Evolutionary conservation across 768 basidiomycete genomes (phyloP).

Genomic region (Infundibulicybe gibba): DNA sequence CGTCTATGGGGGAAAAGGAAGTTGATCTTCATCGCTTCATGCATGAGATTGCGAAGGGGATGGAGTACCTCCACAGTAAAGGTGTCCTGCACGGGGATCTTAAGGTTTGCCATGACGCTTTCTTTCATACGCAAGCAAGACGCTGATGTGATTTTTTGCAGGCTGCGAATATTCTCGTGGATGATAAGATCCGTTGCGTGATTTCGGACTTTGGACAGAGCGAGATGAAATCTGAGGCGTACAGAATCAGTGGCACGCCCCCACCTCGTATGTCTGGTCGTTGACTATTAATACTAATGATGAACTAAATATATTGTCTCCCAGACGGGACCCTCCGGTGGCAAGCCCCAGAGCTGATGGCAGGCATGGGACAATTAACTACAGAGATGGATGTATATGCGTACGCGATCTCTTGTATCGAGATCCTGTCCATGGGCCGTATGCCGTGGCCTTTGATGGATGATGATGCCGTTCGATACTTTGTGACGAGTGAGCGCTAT

Average conservation of each 20-base stretch:
- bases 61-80: slow-evolving; percentile 72
- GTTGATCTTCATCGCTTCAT: slow-evolving; percentile 57
- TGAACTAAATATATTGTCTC: not conserved
- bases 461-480: slow-evolving; percentile 46
- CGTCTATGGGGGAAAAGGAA: slow-evolving; percentile 18
- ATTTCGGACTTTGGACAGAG: slow-evolving; percentile 84
- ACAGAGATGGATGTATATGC: slow-evolving; percentile 64
- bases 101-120: slow-evolving; percentile 44
- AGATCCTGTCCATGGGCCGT: slow-evolving; percentile 59
- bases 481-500: slow-evolving; percentile 43
- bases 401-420: slow-evolving; percentile 62
- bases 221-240: slow-evolving; percentile 73
- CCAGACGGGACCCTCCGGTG: slow-evolving; percentile 65
- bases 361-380: slow-evolving; percentile 43
- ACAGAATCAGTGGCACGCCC: slow-evolving; percentile 49
- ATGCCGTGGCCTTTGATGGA: slow-evolving; percentile 53
- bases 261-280: slow-evolving; percentile 38
- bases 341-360: slow-evolving; percentile 68
- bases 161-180: slow-evolving; percentile 77
- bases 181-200: slow-evolving; percentile 61
- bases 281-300: not conserved
- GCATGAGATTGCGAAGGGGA: slow-evolving; percentile 73
- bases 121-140: not conserved
- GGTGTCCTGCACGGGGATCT: slow-evolving; percentile 79
- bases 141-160: slow-evolving; percentile 9